Evolutionary conservation across 2,329 filamentous ascomycete species (phyloP), one percentile per base, ranked within the genome.

Genomic region (Xylaria sp.): DNA sequence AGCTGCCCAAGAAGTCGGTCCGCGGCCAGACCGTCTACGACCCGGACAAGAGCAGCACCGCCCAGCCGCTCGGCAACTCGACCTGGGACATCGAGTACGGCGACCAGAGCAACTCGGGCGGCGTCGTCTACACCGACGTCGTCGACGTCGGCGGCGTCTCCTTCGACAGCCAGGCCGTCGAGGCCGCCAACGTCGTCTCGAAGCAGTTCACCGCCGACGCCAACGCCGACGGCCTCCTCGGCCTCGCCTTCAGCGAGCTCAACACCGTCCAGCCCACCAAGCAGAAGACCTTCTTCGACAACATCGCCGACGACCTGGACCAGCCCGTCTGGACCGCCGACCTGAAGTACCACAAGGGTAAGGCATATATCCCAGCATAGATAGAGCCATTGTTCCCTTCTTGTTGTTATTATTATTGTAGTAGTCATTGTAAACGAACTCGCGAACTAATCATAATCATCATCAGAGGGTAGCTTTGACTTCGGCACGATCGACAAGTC

Each of bases 261-360:
- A 72, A 72, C 66, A 71, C 69, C 16, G 68, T 70, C 21, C 19
- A 51, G 20, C 63, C 68, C 26, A 49, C 18, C 1, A 17, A 44
- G n/a, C 59, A 69, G 52, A 69, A 67, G 53, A 72, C 69, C 2
- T 72, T 68, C 53, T 69, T 73, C 54, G 69, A 73, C 56, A 71
- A 67, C 55, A 52, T 68, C 24, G 53, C 58, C 44, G 41, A 46
- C 45, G 56, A 54, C 45, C 63, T 74, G 21, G 60, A 61, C 39
- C 48, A 54, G 9, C 62, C 66, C 24, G 57, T 71, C 26, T 73
- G 66, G 59, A 68, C 70, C 7, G 70, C 66, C 20, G 67, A 73
- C 49, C 63, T 73, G 43, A 67, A 71, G 60, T 62, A 67, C 59
- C 61, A 67, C 47, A 52, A 48, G n/a, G 48, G 62, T 64, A 57